A percentile compares a stretch with the other conserved stretches of the same genome.
These are phyloP conservation scores for Lepidium africanum DNA, from an alignment of 345 rosid genomes.

Conservation along the genomic window DNA sequence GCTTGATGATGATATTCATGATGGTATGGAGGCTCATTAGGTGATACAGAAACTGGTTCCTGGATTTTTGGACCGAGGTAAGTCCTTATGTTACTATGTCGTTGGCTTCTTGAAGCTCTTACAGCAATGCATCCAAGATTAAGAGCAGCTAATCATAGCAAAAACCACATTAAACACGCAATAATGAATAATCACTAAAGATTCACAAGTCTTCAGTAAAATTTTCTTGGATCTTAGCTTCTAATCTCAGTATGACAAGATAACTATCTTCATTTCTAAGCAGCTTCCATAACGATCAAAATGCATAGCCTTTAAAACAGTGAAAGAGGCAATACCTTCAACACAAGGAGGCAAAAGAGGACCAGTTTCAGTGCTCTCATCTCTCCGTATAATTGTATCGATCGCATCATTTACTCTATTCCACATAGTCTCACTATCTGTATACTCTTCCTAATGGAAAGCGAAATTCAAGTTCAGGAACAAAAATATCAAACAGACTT, in stretches of 20 bases:
- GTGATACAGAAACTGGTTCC: conserved; percentile 39
- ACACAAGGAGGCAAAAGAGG: conserved; percentile 94
- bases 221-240: background rate
- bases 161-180: background rate
- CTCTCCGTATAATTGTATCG: conserved; percentile 84
- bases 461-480: background rate
- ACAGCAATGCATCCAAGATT: conserved; percentile 88
- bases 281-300: background rate
- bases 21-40: conserved; percentile 26
- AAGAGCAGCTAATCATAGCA: conserved; percentile 60
- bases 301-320: conserved; percentile 13
- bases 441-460: conserved; percentile 62
- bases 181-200: background rate
- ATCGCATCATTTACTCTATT: conserved; percentile 90
- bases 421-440: conserved; percentile 69
- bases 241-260: background rate
- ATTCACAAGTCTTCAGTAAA: background rate
- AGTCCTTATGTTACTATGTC: conserved; percentile 74
- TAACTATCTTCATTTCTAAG: background rate
- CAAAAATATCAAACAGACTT: background rate
- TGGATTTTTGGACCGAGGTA: conserved; percentile 66
- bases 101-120: conserved; percentile 95
- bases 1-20: conserved; percentile 29
- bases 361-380: conserved; percentile 74
- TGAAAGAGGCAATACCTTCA: conserved; percentile 54